phyloP scores from a whole-genome alignment of 352 stramenopile genomes.

The Peronospora belbahrii region DNA sequence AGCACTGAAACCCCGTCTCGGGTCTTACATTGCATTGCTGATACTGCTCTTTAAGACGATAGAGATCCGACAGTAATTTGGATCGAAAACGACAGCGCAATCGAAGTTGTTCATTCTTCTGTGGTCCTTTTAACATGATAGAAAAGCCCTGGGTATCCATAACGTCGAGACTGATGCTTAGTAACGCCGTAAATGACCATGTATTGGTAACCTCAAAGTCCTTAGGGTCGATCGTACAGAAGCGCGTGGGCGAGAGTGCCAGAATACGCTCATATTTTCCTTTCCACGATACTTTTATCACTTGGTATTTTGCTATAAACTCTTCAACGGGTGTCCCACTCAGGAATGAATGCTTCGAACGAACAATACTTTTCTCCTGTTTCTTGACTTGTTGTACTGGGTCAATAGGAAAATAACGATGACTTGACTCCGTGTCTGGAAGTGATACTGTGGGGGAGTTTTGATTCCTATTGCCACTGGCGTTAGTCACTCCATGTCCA shows the following conservation, averaged over 20 bases:
- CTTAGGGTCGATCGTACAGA: constrained; percentile 80
- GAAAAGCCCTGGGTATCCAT: constrained; percentile 55
- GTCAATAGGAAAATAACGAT: constrained; percentile 4
- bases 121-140: constrained; percentile 53
- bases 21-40: constrained; percentile 23
- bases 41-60: constrained; percentile 53
- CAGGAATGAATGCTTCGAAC: constrained; percentile 12
- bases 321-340: constrained; percentile 54
- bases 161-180: constrained; percentile 50
- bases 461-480: background rate
- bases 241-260: constrained; percentile 64
- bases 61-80: constrained; percentile 72
- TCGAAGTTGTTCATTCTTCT: constrained; percentile 83
- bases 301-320: constrained; percentile 78
- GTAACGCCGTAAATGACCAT: constrained; percentile 57
- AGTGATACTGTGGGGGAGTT: constrained; percentile 4
- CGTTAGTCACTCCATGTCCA: constrained; percentile 1
- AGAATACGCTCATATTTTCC: constrained; percentile 86
- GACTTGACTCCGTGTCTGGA: constrained; percentile 19
- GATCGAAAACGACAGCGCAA: constrained; percentile 71
- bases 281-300: constrained; percentile 77
- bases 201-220: constrained; percentile 87
- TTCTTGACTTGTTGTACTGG: constrained; percentile 3
- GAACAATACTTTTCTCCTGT: background rate
- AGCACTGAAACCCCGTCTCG: constrained; percentile 43